Base-by-base conservation (phyloP, 306 rosid species). In the Calophaca sinica region DNA sequence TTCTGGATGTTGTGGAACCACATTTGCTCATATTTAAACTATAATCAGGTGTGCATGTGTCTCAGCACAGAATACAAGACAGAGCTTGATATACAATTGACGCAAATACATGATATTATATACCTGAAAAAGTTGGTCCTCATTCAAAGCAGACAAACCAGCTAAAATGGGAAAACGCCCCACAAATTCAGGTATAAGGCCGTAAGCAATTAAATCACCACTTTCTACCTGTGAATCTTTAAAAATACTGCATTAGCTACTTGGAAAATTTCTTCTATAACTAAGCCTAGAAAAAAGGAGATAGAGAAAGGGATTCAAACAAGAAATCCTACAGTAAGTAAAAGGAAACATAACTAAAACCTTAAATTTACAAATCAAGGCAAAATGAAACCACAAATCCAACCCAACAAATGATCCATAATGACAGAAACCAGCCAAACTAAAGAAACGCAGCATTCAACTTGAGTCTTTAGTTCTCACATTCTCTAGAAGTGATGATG, bases 151-250 rank as follows among this genome's bases (percentile, higher is more conserved):
- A 53, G 89, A 84, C 80, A 90, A 72, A 78, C 86, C 84, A 80
- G 81, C 90, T 76, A 90, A 82, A 62, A 90, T 79, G 2, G 96
- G 96, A 59, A 87, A 86, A 36, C 96, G 89, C 14, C 92, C 96
- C 74, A 84, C 87, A 72, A 90, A 90, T 81, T 90, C 96, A 38
- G 92, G 96, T 73, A 90, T 84, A 67, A 90, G 87, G 59, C 92
- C 96, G 72, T 88, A 86, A 1, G 92, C 85, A 86, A 83, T 75
- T 58, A 90, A 90, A 81, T 90, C 92, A 12, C 78, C 86, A 78
- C 89, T 89, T 72, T 89, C 90, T 60, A 89, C 94, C 94, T 89
- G 61, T 81, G 83, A 79, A 74, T 69, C 48, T 70, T 62, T 35
- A 42, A 53, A 81, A 55, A 33, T 67, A 64, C 68, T 51, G 29